Percentiles rank a stretch among this genome's conserved stretches.
Evolutionary conservation across 176 grass and related monocot species (phyloP).

Genomic region (Alloteropsis semialata): DNA sequence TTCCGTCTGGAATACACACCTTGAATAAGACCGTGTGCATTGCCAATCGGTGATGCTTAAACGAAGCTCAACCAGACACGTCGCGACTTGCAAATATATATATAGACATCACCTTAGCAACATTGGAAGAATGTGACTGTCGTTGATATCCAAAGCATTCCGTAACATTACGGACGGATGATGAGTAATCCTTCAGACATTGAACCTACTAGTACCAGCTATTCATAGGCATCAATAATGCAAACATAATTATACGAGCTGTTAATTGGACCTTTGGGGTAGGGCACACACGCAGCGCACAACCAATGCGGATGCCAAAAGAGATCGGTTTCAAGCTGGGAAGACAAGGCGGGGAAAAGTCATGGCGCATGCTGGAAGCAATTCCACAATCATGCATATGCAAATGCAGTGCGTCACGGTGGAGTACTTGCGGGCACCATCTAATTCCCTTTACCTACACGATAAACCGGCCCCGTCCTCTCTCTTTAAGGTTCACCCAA

Average conservation of each 20-base stretch:
- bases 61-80: neutral
- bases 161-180: neutral
- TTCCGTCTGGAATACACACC: neutral
- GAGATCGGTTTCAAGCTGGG: slow-evolving; percentile 24
- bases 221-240: neutral
- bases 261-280: slow-evolving; percentile 23
- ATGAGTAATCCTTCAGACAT: neutral
- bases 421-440: slow-evolving; percentile 28
- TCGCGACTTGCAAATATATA: too few species aligned
- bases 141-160: neutral
- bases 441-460: slow-evolving; percentile 44
- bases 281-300: slow-evolving; percentile 8
- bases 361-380: slow-evolving; percentile 35
- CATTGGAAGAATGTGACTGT: neutral
- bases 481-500: slow-evolving; percentile 38
- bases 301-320: slow-evolving; percentile 23
- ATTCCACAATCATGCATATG: slow-evolving; percentile 36
- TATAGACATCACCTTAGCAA: neutral
- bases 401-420: slow-evolving; percentile 11
- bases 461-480: neutral
- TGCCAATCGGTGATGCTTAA: neutral
- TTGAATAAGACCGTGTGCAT: neutral
- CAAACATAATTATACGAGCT: slow-evolving; percentile 6
- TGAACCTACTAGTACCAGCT: neutral
- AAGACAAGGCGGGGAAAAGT: slow-evolving; percentile 23